Conservation (phyloP, 2,329 filamentous ascomycete genomes). For the Tolypocladium ophioglossoides region DNA sequence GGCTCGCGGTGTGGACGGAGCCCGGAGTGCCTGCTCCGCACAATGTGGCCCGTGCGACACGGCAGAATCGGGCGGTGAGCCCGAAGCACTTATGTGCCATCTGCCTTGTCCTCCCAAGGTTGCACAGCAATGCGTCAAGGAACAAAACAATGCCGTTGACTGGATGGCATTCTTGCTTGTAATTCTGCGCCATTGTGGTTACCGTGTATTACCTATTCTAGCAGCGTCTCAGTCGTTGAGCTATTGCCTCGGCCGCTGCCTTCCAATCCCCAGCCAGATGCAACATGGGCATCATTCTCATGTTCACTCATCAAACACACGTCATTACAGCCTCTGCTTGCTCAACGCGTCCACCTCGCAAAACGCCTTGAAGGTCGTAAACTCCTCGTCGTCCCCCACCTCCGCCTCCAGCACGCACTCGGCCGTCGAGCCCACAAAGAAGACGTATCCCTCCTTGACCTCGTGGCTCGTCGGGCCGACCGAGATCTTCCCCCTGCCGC, state of each 20-base stretch:
- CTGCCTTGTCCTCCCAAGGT: too few relatives aligned
- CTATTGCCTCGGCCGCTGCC: too few relatives aligned
- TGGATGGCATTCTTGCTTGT: neutral
- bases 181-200: neutral
- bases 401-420: slow-evolving; percentile 68
- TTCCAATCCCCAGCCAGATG: too few relatives aligned
- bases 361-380: slow-evolving; percentile 89
- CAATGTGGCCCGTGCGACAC: neutral
- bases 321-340: neutral
- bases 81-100: too few relatives aligned
- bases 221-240: neutral
- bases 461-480: slow-evolving; percentile 75
- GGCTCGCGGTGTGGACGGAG: neutral
- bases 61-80: neutral
- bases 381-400: slow-evolving; percentile 50
- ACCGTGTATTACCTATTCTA: neutral
- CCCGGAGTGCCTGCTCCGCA: too few relatives aligned
- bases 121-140: too few relatives aligned
- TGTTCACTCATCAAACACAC: too few relatives aligned
- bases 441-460: slow-evolving; percentile 63
- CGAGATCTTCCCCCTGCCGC: slow-evolving; percentile 70
- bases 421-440: slow-evolving; percentile 80
- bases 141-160: too few relatives aligned
- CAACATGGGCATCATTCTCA: neutral
- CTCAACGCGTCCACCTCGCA: slow-evolving; percentile 59